phyloP scores from a whole-genome alignment of 768 basidiomycete genomes.

The Lentinula sp. region DNA sequence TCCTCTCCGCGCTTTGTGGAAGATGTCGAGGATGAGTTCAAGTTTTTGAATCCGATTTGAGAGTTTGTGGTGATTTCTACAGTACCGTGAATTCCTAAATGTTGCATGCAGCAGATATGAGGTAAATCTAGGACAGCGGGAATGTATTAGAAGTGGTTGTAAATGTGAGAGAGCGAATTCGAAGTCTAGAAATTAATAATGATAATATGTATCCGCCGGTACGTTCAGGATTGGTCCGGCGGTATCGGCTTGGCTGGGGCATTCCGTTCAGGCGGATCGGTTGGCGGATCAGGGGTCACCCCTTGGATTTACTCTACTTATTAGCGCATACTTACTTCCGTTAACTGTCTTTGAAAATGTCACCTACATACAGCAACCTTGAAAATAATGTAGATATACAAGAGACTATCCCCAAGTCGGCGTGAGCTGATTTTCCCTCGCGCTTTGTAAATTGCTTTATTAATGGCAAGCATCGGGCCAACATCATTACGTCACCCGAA shows the following conservation, averaged over 20 bases:
- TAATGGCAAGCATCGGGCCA: too few relatives aligned
- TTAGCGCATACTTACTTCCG: neutral
- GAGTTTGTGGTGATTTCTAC: neutral
- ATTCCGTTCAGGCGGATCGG: neutral
- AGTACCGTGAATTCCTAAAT: neutral
- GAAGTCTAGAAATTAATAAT: neutral
- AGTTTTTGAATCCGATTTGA: neutral
- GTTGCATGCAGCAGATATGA: neutral
- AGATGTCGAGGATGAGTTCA: neutral
- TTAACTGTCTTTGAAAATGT: neutral
- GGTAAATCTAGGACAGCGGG: neutral
- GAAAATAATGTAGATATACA: too few relatives aligned
- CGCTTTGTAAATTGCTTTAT: too few relatives aligned
- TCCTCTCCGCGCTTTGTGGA: neutral
- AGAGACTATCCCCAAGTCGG: too few relatives aligned
- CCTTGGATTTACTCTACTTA: neutral
- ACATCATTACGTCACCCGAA: too few relatives aligned
- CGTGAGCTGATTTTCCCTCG: too few relatives aligned
- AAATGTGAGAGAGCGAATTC: conserved; percentile 1
- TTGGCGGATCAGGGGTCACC: neutral
- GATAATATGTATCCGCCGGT: neutral
- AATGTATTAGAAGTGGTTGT: neutral
- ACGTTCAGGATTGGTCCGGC: neutral
- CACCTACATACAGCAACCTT: too few relatives aligned
- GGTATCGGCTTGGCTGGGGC: neutral